Percentiles rank a stretch among this genome's conserved stretches.
These are phyloP conservation scores for Cyberlindnera bimundalis DNA, from an alignment of 805 yeast genomes.

Conservation along the genomic window DNA sequence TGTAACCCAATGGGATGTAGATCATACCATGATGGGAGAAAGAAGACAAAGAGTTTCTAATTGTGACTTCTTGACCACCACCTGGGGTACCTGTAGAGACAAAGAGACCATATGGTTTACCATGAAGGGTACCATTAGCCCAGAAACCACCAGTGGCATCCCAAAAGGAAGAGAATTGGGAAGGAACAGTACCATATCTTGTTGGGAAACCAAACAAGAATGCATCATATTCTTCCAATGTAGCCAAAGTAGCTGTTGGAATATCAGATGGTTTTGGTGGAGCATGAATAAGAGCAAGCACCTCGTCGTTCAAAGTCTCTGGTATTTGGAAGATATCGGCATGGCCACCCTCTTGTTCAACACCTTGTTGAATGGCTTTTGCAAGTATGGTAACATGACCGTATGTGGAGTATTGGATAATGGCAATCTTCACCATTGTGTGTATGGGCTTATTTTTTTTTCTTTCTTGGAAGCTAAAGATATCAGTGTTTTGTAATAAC, in stretches of 20 bases:
- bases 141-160: constrained; percentile 74
- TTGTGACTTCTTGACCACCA: constrained; percentile 76
- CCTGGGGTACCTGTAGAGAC: constrained; percentile 69
- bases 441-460: too few relatives aligned
- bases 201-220: constrained; percentile 84
- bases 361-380: constrained; percentile 61
- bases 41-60: constrained; percentile 51
- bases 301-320: constrained; percentile 66
- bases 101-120: constrained; percentile 72
- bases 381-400: constrained; percentile 75
- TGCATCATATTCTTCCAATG: constrained; percentile 68
- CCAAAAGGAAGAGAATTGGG: constrained; percentile 73
- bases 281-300: constrained; percentile 56
- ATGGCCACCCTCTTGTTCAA: constrained; percentile 60
- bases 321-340: constrained; percentile 75
- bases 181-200: constrained; percentile 75
- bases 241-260: constrained; percentile 61
- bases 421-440: constrained; percentile 18
- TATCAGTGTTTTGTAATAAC: too few relatives aligned
- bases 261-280: constrained; percentile 57
- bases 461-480: too few relatives aligned
- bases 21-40: constrained; percentile 74
- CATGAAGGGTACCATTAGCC: constrained; percentile 64
- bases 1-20: constrained; percentile 74
- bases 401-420: constrained; percentile 67